phyloP scores from a whole-genome alignment of 306 rosid genomes.

The Sicyos baderoa region DNA sequence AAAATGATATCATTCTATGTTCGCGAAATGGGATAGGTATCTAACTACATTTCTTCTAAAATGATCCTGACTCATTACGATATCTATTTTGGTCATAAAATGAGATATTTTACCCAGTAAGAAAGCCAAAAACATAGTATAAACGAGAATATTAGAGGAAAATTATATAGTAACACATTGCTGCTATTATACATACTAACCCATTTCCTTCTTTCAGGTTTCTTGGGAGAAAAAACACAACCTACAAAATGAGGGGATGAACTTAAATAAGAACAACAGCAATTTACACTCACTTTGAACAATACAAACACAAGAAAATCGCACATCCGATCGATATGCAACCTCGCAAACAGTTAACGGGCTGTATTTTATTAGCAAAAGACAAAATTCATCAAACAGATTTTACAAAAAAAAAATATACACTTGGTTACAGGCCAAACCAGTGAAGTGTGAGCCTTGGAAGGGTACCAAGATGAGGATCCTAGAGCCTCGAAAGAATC shows the following conservation, averaged over 20 bases:
- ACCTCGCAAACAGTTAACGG: neutral
- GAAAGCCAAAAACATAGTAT: neutral
- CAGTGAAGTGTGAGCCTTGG: slow-evolving; percentile 8
- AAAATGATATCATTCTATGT: neutral
- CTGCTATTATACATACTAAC: slow-evolving; percentile 1
- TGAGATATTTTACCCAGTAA: neutral
- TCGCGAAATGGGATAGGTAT: neutral
- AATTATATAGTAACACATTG: neutral
- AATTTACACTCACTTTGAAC: slow-evolving; percentile 8
- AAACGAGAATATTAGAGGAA: neutral
- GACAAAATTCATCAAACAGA: slow-evolving; percentile 17
- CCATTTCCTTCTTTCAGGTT: slow-evolving; percentile 11
- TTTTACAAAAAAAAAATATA: slow-evolving; percentile 19
- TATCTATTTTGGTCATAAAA: neutral
- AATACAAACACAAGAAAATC: slow-evolving; percentile 9
- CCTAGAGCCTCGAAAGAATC: neutral
- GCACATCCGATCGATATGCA: neutral
- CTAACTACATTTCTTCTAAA: neutral
- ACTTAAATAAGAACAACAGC: neutral
- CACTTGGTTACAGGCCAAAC: slow-evolving; percentile 16
- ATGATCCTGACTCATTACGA: neutral
- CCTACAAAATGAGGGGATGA: neutral
- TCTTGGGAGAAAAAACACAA: neutral
- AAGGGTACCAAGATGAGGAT: neutral
- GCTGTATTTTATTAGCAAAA: slow-evolving; percentile 13